Evolutionary conservation across 305 asterid genomes (phyloP).

Genomic region (Rubia peregrina): DNA sequence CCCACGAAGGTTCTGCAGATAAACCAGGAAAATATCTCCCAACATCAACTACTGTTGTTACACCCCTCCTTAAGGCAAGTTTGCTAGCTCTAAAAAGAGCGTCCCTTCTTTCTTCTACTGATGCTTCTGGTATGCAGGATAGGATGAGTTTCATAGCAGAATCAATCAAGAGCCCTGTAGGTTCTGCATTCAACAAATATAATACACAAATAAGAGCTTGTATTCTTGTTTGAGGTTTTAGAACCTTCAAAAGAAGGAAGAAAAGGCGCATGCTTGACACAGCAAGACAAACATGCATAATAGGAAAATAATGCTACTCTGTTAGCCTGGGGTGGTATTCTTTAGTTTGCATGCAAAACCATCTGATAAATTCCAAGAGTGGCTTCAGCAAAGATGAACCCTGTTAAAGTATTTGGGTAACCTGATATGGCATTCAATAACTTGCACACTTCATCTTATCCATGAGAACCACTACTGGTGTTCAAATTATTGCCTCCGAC

Average conservation of each 20-base stretch:
- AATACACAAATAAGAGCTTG: constrained; percentile 11
- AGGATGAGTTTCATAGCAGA: constrained; percentile 84
- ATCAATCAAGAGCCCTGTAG: constrained; percentile 86
- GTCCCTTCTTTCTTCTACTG: constrained; percentile 73
- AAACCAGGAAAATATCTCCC: constrained; percentile 89
- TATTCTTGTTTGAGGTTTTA: not conserved
- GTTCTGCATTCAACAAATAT: constrained; percentile 49
- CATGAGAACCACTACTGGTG: not conserved
- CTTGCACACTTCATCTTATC: not conserved
- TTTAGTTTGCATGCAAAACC: not conserved
- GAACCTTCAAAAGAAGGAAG: not conserved
- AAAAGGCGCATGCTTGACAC: not conserved
- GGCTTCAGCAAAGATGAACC: not conserved
- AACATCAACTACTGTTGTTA: constrained; percentile 80
- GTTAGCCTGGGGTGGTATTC: not conserved
- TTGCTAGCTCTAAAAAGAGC: constrained; percentile 75
- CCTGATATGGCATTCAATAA: not conserved
- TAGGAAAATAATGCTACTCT: not conserved
- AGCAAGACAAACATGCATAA: not conserved
- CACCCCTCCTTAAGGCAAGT: constrained; percentile 75
- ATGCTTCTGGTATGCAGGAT: constrained; percentile 57
- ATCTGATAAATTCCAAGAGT: not conserved
- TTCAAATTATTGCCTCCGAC: not conserved
- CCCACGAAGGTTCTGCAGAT: constrained; percentile 69
- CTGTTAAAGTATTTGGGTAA: not conserved